Base-by-base conservation (phyloP, 2,329 filamentous ascomycete genomes). In the Fusarium succisae region DNA sequence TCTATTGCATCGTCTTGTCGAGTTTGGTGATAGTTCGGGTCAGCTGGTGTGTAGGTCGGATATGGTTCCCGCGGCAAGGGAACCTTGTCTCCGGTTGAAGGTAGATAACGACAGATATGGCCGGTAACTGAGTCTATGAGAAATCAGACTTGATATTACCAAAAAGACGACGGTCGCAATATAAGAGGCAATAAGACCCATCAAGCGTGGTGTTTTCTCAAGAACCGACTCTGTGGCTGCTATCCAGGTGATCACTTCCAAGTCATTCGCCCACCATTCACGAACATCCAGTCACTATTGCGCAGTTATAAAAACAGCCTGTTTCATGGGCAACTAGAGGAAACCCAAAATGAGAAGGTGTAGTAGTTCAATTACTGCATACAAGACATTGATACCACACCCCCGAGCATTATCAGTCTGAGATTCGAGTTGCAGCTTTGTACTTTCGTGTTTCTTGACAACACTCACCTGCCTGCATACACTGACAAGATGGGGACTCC, bases 61-160 rank as follows among this genome's bases (percentile, higher is more conserved):
- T 68, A 67, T 57, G 44, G 59, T 68, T 74, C 59, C 70, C 70
- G 66, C 43, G 35, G 39, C 45, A 38, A 41, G 35, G 51, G 14
- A 55, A 18, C 14, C 35, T 30, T 20, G 37, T 30, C 37, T n/a
- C 8, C 20, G 24, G 17, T 14, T 41, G 4, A 17, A 55, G 24
- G 8, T 41, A 41, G 51, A 55, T 30, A 30, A n/a, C 11, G 8
- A 10, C 7, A 55, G 20, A 55, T 3, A 13, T 18, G 11, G 8
- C 18, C 38, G 3, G 22, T n/a, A n/a, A 30, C 51, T 18, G 37
- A n/a, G 9, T 32, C 7, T 3, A n/a, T 30, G 14, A 17, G 20
- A 8, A 30, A 30, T 30, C 26, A 30, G 14, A 8, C 26, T 48
- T n/a, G 4, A 30, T 22, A 7, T 15, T 30, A 18, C 3, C 6